Base-by-base conservation (phyloP, 1,139 yeast genomes). In the Wickerhamomyces sp. region DNA sequence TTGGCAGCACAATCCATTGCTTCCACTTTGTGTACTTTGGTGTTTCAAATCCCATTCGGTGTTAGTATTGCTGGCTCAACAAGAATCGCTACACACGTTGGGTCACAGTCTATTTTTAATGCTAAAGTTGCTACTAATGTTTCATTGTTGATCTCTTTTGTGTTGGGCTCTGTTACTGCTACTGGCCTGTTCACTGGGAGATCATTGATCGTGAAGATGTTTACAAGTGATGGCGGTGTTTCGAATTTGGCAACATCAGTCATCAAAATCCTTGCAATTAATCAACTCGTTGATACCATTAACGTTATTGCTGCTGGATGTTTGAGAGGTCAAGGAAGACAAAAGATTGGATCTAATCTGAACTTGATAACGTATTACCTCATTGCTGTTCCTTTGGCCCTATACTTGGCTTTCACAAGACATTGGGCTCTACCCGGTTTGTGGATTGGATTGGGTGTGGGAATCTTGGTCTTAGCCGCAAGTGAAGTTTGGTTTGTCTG, bases 251-350 rank as follows among this genome's bases (percentile, higher is more conserved):
- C 84, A 0, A 52, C 70, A 3, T 55, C 57, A 30, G 79, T 74
- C 4, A 58, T 78, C 30, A 61, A 70, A 17, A 61, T 77, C 31
- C 77, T 77, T 7, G 73, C 84, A 2, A 41, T 76, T 6, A 77
- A 77, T 50, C 86, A 79, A 54, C 54, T 78, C 24, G 70, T 69
- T 43, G 86, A 78, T 49, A 42, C 55, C 10, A 46, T 78, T 30
- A 58, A 76, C 15, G 75, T 82, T 45, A 80, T 30, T 73, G 66
- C 78, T 2, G 76, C 74, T 5, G 86, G 85, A 3, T 59, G 78
- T 19, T 60, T 79, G 37, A 63, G 86, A 46, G 85, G 81, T 10
- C 86, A 78, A 55, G 86, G 85, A 5, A 59, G 84, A 47, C 86
- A 79, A 51, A 67, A 68, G 40, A 72, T 78, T 42, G 86, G 85